phyloP scores from a whole-genome alignment of 441 rosid species.

The Aleurites moluccanus region DNA sequence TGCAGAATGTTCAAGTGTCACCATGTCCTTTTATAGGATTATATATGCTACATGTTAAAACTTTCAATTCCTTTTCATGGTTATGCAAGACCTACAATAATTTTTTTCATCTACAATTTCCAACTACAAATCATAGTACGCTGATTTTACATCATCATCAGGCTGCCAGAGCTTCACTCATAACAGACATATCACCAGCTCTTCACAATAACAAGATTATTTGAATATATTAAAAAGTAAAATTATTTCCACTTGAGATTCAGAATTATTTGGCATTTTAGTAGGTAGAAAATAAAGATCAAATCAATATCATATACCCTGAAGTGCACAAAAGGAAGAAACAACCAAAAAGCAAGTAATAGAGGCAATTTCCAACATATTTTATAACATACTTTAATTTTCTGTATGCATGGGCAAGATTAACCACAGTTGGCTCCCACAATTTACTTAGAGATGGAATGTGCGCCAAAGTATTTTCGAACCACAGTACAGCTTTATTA shows the following conservation, averaged over 20 bases:
- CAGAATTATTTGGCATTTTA: not conserved
- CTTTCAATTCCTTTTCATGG: not conserved
- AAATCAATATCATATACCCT: not conserved
- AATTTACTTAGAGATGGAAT: slow-evolving; percentile 69
- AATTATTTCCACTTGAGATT: not conserved
- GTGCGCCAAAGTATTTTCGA: slow-evolving; percentile 78
- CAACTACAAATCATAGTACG: not conserved
- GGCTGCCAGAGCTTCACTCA: not conserved
- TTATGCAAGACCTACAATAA: not conserved
- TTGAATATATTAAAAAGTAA: not conserved
- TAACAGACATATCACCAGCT: not conserved
- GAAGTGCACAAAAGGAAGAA: slow-evolving; percentile 4
- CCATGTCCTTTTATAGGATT: not conserved
- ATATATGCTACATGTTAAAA: not conserved
- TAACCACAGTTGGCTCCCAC: slow-evolving; percentile 92
- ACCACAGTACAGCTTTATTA: slow-evolving; percentile 76
- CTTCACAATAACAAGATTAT: not conserved
- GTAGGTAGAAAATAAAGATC: not conserved
- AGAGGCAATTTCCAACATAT: slow-evolving; percentile 4
- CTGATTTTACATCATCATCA: not conserved
- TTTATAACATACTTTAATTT: slow-evolving; percentile 61
- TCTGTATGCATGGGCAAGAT: slow-evolving; percentile 87
- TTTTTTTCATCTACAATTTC: not conserved
- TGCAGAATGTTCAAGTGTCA: not conserved
- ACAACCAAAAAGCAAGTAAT: slow-evolving; percentile 2